Base-by-base conservation (phyloP, 192 early-diverging fungal genomes). In the Geranomyces michiganensis region DNA sequence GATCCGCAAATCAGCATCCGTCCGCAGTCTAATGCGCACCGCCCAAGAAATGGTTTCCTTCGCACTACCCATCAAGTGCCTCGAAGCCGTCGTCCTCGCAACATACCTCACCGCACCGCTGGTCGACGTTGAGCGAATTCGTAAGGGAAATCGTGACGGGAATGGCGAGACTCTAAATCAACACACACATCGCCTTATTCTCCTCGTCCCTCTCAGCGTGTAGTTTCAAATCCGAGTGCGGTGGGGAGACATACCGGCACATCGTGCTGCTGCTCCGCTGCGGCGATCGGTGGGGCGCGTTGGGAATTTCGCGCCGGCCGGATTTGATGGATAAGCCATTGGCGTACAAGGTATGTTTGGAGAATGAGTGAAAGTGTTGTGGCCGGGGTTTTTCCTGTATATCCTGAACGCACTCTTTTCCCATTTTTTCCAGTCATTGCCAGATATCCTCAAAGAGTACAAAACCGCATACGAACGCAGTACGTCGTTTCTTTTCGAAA, bases 21-120 rank as follows among this genome's bases (percentile, higher is more conserved):
- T 51, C 1, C 73, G 76, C 10, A 56, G 58, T 9, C 48, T 81
- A 12, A 70, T 76, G 70, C 43, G 62, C 22, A 26, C 65, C 15
- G 76, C 77, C 13, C 59, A 63, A 45, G 75, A 81, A 45, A 84
- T 84, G 36, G 43, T 72, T 19, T 45, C 21, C 14, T 62, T 45
- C 22, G 76, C 67, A 4, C 51, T 84, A 14, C 83, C 83, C 21
- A 84, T 84, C 30, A 84, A 84, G 58, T 84, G 83, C 48, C 75
- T 84, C 27, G 83, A 84, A 58, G 83, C 83, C 15, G 78, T 73
- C 15, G 74, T 81, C 0, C 56, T 84, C 2, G 79, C 44, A 2
- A 60, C 70, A 13, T 78, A 69, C 43, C 62, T 78, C 24, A 78
- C 74, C 19, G 69, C 68, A 41, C 63, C 63, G 1, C 56, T 76